Conservation (phyloP, 192 early-diverging fungal genomes). For the Entomortierella beljakovae region DNA sequence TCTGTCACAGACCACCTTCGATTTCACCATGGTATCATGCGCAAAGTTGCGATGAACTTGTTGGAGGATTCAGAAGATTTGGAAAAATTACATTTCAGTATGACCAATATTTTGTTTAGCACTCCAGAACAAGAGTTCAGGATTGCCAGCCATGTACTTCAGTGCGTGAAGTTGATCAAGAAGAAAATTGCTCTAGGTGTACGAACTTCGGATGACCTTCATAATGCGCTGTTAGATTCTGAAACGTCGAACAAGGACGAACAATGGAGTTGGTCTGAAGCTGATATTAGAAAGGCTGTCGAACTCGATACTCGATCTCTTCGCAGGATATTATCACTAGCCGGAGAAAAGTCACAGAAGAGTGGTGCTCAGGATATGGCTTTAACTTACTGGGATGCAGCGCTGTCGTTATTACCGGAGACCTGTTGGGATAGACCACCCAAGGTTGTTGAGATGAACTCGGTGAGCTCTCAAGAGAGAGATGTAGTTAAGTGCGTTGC, state of each 20-base stretch:
- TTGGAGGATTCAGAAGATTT: constrained; percentile 20
- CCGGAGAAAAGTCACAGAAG: constrained; percentile 49
- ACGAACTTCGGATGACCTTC: neutral
- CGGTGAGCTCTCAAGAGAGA: neutral
- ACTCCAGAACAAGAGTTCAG: constrained; percentile 34
- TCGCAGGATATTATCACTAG: constrained; percentile 25
- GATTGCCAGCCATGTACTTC: constrained; percentile 34
- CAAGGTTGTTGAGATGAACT: neutral
- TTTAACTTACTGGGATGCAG: constrained; percentile 39
- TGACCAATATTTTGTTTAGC: constrained; percentile 35
- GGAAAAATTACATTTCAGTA: constrained; percentile 38
- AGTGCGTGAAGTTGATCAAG: constrained; percentile 37
- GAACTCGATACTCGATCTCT: constrained; percentile 14
- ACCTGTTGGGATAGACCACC: constrained; percentile 32
- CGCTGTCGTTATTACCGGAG: constrained; percentile 29
- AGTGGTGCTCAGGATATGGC: constrained; percentile 53
- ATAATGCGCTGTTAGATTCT: neutral
- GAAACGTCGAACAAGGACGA: neutral
- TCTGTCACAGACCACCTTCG: constrained; percentile 22
- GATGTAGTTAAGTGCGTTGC: neutral
- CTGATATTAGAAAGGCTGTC: neutral
- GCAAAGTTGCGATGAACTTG: constrained; percentile 30
- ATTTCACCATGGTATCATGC: constrained; percentile 49
- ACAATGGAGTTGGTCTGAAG: neutral
- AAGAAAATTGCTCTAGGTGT: constrained; percentile 12